phyloP scores from a whole-genome alignment of 148 eudicot genomes.

The Euryodendron excelsum region DNA sequence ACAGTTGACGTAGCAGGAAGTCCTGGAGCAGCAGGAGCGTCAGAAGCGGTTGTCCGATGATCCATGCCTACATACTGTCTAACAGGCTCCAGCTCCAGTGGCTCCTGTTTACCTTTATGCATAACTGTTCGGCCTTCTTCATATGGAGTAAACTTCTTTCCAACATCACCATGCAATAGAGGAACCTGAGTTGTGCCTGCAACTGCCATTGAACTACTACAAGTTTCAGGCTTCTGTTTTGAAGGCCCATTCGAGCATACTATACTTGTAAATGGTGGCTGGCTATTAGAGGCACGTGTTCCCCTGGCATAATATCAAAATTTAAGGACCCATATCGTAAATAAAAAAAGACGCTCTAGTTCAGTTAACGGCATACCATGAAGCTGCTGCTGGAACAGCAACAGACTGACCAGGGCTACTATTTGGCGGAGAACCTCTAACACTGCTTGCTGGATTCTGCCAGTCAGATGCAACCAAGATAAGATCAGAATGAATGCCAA shows the following conservation, averaged over 20 bases:
- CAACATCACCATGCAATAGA: slow-evolving; percentile 27
- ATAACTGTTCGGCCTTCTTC: slow-evolving; percentile 36
- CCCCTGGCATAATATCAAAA: slow-evolving; percentile 46
- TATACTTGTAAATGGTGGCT: slow-evolving; percentile 34
- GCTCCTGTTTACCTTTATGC: slow-evolving; percentile 39
- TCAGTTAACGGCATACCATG: slow-evolving; percentile 51
- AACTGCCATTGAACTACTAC: slow-evolving; percentile 30
- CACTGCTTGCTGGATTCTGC: slow-evolving; percentile 49
- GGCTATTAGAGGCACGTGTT: slow-evolving; percentile 51
- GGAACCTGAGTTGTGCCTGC: slow-evolving; percentile 31
- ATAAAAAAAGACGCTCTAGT: neutral
- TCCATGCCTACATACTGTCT: slow-evolving; percentile 29
- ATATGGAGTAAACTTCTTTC: slow-evolving; percentile 31
- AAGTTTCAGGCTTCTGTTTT: slow-evolving; percentile 46
- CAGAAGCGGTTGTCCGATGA: slow-evolving; percentile 20
- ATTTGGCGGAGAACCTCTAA: slow-evolving; percentile 60
- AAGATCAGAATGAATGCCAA: neutral
- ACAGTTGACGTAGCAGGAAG: slow-evolving; percentile 25
- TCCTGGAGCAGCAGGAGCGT: slow-evolving; percentile 22
- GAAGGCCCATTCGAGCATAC: slow-evolving; percentile 46
- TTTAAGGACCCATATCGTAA: slow-evolving; percentile 1
- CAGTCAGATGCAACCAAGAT: slow-evolving; percentile 19
- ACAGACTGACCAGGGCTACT: slow-evolving; percentile 74
- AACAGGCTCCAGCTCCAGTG: slow-evolving; percentile 22
- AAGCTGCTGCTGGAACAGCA: slow-evolving; percentile 84